Conservation (phyloP, 2,329 filamentous ascomycete species). For the Mollisia scopiformis region DNA sequence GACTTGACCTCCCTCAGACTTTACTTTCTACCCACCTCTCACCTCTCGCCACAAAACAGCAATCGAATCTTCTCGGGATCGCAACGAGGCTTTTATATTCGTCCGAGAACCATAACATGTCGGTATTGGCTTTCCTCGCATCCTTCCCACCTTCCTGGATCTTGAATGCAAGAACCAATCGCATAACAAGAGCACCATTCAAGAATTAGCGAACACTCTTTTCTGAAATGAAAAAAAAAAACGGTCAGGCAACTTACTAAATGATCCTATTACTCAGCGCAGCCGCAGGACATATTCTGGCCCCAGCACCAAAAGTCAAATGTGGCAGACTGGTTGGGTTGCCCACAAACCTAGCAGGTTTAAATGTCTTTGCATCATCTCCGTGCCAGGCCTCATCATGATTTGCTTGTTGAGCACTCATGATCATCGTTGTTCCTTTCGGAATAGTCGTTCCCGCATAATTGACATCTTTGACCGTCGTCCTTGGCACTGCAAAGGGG, state of each 20-base stretch:
- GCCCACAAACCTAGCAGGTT: slow-evolving; percentile 26
- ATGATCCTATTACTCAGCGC: slow-evolving; percentile 31
- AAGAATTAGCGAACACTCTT: not conserved
- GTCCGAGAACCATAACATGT: slow-evolving; percentile 25
- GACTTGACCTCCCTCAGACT: not conserved
- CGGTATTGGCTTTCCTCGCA: slow-evolving; percentile 17
- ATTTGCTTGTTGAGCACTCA: slow-evolving; percentile 33
- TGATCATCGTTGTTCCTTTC: slow-evolving; percentile 30
- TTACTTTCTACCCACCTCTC: slow-evolving; percentile 1
- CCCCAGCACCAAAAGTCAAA: slow-evolving; percentile 30
- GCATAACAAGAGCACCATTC: slow-evolving; percentile 20
- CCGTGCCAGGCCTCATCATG: slow-evolving; percentile 29
- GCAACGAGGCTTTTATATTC: slow-evolving; percentile 23
- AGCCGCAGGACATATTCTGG: slow-evolving; percentile 28
- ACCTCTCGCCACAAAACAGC: slow-evolving; percentile 18
- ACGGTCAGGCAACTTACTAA: slow-evolving; percentile 4
- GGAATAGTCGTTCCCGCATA: slow-evolving; percentile 24
- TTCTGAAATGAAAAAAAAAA: not conserved
- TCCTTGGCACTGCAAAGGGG: slow-evolving; percentile 26
- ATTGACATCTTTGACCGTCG: slow-evolving; percentile 22
- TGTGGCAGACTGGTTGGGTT: slow-evolving; percentile 24
- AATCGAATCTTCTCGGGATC: slow-evolving; percentile 21
- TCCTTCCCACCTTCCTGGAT: slow-evolving; percentile 13
- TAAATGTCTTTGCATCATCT: slow-evolving; percentile 25
- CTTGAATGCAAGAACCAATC: slow-evolving; percentile 25